Conservation (phyloP, 768 basidiomycete species). For the Lactifluus echinatus region DNA sequence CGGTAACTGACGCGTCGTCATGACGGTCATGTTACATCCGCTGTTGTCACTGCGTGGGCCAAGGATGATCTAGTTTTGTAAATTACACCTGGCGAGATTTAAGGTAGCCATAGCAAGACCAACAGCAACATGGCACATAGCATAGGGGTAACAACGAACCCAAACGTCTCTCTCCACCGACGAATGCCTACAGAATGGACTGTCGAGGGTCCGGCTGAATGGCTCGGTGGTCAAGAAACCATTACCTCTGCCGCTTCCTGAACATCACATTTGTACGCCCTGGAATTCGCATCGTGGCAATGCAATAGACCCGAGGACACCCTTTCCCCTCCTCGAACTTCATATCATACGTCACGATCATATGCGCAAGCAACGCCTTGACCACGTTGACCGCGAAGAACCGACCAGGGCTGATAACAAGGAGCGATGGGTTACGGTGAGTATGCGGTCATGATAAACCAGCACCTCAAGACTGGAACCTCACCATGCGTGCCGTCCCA, state of each 20-base stretch:
- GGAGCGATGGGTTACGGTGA: background rate
- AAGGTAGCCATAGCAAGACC: too few relatives aligned
- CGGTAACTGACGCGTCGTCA: too few relatives aligned
- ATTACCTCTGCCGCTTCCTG: background rate
- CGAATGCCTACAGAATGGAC: background rate
- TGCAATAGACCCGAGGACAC: background rate
- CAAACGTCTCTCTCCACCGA: background rate
- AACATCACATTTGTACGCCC: background rate
- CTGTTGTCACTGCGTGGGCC: too few relatives aligned
- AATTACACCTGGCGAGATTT: too few relatives aligned
- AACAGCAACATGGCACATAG: background rate
- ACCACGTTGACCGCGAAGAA: conserved; percentile 30
- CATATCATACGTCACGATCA: conserved; percentile 29
- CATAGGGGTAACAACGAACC: background rate
- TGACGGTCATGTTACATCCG: too few relatives aligned
- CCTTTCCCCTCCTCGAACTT: conserved; percentile 22
- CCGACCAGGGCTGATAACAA: conserved; percentile 27
- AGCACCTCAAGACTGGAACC: background rate
- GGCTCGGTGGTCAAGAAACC: background rate
- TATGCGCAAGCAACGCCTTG: conserved; percentile 29
- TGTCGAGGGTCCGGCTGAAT: background rate
- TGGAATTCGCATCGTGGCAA: background rate
- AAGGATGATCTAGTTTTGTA: too few relatives aligned
- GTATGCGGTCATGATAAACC: background rate
- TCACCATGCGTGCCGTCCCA: conserved; percentile 25